These are phyloP conservation scores for Sporisorium reilianum DNA, from an alignment of 1,284 basidiomycete genomes.

Conservation along the genomic window DNA sequence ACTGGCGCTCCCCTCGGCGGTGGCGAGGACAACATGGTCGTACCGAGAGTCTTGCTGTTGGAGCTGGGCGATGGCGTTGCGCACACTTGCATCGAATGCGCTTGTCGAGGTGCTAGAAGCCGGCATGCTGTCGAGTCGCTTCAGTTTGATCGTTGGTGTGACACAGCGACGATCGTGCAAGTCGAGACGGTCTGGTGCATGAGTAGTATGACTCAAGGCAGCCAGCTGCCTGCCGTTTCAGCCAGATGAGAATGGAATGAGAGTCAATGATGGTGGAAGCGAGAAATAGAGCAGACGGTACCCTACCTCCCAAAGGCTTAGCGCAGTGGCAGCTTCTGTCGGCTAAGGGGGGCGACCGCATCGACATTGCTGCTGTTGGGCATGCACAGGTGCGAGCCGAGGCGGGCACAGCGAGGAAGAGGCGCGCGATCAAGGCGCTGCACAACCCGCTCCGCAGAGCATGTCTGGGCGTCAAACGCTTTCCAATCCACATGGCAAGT, in stretches of 20 bases:
- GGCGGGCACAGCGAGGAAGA: no score
- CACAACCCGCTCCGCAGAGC: no score
- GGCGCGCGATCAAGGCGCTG: no score
- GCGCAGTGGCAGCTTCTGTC: background rate
- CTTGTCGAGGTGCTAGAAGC: background rate
- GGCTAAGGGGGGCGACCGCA: background rate
- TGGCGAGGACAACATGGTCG: constrained; percentile 29
- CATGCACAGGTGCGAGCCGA: background rate
- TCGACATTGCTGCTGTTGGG: background rate
- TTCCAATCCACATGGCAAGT: background rate
- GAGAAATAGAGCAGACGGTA: no score
- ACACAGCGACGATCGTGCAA: background rate
- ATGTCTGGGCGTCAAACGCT: background rate
- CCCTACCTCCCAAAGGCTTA: no score
- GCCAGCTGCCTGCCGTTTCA: background rate
- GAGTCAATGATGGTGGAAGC: no score
- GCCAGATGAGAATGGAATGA: no score
- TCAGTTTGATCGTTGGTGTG: background rate
- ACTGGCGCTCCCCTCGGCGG: constrained; percentile 7
- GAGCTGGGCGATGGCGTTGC: constrained; percentile 18
- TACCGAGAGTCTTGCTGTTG: constrained; percentile 9
- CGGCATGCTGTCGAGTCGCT: constrained; percentile 11
- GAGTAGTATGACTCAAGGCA: background rate
- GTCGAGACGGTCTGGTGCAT: background rate
- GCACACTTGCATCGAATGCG: constrained; percentile 16